phyloP scores from a whole-genome alignment of 2,329 filamentous ascomycete species.

The Orbilia quercus region DNA sequence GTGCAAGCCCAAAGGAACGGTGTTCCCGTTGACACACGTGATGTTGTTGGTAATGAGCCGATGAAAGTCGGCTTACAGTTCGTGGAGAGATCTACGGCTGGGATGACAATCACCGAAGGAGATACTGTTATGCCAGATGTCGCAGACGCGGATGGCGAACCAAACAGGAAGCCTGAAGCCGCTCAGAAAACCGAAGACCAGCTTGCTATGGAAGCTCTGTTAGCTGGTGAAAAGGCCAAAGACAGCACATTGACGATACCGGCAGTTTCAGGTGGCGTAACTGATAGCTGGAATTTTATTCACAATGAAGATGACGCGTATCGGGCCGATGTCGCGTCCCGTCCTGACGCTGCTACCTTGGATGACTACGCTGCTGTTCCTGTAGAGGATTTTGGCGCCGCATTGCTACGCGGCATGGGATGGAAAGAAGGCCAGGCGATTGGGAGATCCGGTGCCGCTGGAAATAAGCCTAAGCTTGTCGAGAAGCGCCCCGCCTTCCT shows the following conservation, averaged over 20 bases:
- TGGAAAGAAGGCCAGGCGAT: conserved; percentile 79
- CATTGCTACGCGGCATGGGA: conserved; percentile 90
- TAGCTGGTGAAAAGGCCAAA: conserved; percentile 68
- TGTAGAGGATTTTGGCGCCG: conserved; percentile 93
- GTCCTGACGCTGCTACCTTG: conserved; percentile 79
- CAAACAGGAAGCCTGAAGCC: conserved; percentile 53
- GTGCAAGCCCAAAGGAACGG: conserved; percentile 56
- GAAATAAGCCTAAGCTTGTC: conserved; percentile 71
- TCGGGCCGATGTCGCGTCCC: conserved; percentile 74
- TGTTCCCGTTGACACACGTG: conserved; percentile 59
- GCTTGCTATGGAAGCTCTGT: conserved; percentile 74
- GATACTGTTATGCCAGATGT: conserved; percentile 37
- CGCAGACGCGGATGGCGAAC: conserved; percentile 41
- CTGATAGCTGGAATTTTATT: conserved; percentile 51
- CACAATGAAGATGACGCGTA: conserved; percentile 76
- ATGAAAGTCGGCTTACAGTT: conserved; percentile 52
- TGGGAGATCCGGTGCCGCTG: conserved; percentile 67
- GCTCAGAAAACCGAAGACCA: conserved; percentile 70
- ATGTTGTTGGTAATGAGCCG: conserved; percentile 57
- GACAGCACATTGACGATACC: conserved; percentile 69
- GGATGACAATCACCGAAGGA: conserved; percentile 44
- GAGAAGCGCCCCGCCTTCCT: conserved; percentile 81
- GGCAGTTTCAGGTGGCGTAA: conserved; percentile 58
- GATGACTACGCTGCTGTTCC: conserved; percentile 89
- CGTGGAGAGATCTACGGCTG: conserved; percentile 46